Conservation (phyloP, 2,329 filamentous ascomycete genomes). For the Verticillium zaregamsianum region DNA sequence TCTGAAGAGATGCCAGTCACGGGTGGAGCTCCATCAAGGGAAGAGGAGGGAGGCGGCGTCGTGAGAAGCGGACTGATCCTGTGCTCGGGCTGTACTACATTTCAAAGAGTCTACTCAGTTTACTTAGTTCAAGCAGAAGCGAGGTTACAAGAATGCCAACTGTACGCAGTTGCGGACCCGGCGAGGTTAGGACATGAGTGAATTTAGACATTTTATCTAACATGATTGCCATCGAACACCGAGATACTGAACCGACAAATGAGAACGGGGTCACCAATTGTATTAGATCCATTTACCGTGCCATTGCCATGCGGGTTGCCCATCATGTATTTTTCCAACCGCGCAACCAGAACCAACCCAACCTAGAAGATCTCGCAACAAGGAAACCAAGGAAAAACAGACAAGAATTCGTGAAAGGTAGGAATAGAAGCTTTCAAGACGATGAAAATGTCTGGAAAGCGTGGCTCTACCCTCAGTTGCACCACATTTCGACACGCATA, state of each 20-base stretch:
- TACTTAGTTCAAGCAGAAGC: too few species aligned
- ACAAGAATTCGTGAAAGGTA: neutral
- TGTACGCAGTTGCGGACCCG: too few species aligned
- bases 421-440: too few species aligned
- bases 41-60: neutral
- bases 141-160: too few species aligned
- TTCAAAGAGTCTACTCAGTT: too few species aligned
- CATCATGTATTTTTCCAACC: neutral
- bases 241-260: neutral
- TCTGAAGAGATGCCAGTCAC: neutral
- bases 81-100: too few species aligned
- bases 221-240: neutral
- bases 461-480: slow-evolving; percentile 13
- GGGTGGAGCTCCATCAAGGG: neutral
- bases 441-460: neutral
- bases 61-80: neutral
- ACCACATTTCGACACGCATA: slow-evolving; percentile 36
- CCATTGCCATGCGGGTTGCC: neutral
- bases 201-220: neutral
- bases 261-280: neutral
- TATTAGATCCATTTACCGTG: neutral
- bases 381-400: neutral
- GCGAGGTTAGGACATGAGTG: neutral
- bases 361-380: too few species aligned
- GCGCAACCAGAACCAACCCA: neutral